Conservation (phyloP, 371 early-diverging fungal species). For the Batkoa obscura region DNA sequence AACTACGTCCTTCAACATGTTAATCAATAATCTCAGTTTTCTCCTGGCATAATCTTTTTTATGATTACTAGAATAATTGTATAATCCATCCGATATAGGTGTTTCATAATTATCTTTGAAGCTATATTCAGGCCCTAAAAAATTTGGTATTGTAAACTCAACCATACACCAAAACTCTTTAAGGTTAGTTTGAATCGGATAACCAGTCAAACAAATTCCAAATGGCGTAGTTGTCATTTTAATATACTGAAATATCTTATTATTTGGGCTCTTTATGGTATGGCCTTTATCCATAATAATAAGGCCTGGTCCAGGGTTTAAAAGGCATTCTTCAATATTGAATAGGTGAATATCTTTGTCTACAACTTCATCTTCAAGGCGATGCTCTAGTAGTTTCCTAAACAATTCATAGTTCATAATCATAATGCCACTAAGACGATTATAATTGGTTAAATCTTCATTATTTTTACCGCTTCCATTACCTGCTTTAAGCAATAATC, state of each 20-base stretch:
- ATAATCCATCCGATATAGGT: slow-evolving; percentile 45
- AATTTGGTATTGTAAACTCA: slow-evolving; percentile 40
- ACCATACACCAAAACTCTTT: slow-evolving; percentile 48
- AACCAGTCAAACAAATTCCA: slow-evolving; percentile 68
- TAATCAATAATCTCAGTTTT: background rate
- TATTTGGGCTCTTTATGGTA: slow-evolving; percentile 30
- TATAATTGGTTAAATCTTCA: too few relatives aligned
- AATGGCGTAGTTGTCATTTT: slow-evolving; percentile 26
- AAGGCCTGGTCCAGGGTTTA: slow-evolving; percentile 41
- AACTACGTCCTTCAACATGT: background rate
- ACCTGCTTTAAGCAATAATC: too few relatives aligned
- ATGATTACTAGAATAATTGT: slow-evolving; percentile 25
- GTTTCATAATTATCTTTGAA: slow-evolving; percentile 36
- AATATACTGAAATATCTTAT: slow-evolving; percentile 12
- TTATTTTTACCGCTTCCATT: too few relatives aligned
- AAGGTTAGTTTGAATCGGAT: slow-evolving; percentile 73
- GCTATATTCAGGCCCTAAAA: slow-evolving; percentile 24
- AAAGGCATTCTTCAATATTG: slow-evolving; percentile 12
- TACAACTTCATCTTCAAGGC: slow-evolving; percentile 1
- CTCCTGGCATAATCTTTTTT: slow-evolving; percentile 22
- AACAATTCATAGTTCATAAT: slow-evolving; percentile 41
- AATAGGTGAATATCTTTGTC: background rate
- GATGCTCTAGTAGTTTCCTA: slow-evolving; percentile 17
- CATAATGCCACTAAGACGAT: slow-evolving; percentile 36
- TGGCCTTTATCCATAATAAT: slow-evolving; percentile 78